Base-by-base conservation (phyloP, 306 rosid species). In the Dalbergia cultrata region DNA sequence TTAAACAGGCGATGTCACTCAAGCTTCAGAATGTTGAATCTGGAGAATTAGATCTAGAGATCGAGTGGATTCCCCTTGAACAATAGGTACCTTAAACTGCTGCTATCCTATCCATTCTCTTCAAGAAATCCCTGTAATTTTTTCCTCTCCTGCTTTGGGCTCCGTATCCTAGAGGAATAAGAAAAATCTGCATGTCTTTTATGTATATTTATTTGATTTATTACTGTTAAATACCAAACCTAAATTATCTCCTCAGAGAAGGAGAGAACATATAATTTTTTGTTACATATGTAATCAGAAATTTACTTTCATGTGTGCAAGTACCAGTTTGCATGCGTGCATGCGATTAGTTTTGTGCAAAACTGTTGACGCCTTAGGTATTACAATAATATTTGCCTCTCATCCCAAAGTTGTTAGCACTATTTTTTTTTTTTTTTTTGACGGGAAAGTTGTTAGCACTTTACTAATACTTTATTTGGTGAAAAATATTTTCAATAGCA, bases 21-120 rank as follows among this genome's bases (percentile, higher is more conserved):
- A 90, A 92, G 88, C 99, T 96, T 76, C 99, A 93, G 86, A 92
- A 96, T 49, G 99, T 96, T 82, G 99, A 96, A 85, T 87, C 76
- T 65, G 99, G 99, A 75, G 98, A 91, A 76, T 6, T 96, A 86
- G 88, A 87, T 17, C 63, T 96, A 80, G 97, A 93, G 86, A 87
- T 96, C 52, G 98, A 93, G 83, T 96, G 99, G 99, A 88, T 93
- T 86, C 86, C 99, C 82, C 98, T 96, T 77, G 94, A 90, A 13
- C 94, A 90, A 86, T 96, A 91, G 91, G 83, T 85, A 85, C 64
- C 82, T 61, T 77, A 65, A 44, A 69, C 14, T 73, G 26, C 63
- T 81, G 54, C 74, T 34, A 67, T 18, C 59, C 56, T 72, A 82
- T 47, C 67, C 21, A 80, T 84, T 79, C 67, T 73, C 39, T 69